Percentiles rank a stretch among this genome's conserved stretches.
phyloP scores from a whole-genome alignment of 2,329 filamentous ascomycete genomes.

The Colletotrichum spaethianum region DNA sequence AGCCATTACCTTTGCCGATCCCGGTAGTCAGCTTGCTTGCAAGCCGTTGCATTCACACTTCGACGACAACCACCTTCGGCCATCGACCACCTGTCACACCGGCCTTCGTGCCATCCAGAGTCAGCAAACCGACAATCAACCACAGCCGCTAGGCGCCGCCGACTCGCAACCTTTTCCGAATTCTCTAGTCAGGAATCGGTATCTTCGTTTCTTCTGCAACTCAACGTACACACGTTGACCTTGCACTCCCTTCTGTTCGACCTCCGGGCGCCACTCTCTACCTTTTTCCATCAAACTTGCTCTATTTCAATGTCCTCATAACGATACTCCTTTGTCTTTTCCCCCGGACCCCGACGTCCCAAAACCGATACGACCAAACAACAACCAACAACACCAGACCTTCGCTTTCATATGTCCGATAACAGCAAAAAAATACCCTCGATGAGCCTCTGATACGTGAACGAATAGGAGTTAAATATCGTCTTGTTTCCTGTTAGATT shows the following conservation, averaged over 20 bases:
- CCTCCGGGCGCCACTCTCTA: conserved; percentile 28
- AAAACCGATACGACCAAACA: conserved; percentile 37
- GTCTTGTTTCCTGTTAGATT: conserved; percentile 42
- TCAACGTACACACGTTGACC: conserved; percentile 36
- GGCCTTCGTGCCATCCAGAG: conserved; percentile 33
- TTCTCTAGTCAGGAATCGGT: conserved; percentile 48
- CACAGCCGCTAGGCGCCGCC: neutral
- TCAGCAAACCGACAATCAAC: conserved; percentile 15
- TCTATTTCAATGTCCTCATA: conserved; percentile 59
- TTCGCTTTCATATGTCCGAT: conserved; percentile 41
- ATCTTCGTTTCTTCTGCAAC: conserved; percentile 41
- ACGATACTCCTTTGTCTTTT: conserved; percentile 56
- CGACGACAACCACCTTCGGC: conserved; percentile 37
- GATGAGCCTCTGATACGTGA: conserved; percentile 59
- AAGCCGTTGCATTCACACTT: conserved; percentile 39
- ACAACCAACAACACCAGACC: conserved; percentile 37
- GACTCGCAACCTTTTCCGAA: neutral
- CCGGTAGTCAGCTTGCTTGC: conserved; percentile 43
- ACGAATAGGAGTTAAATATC: conserved; percentile 47
- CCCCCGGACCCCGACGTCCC: conserved; percentile 41
- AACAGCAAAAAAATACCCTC: conserved; percentile 42
- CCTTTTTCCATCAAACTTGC: conserved; percentile 42
- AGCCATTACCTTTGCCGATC: conserved; percentile 39
- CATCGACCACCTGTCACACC: conserved; percentile 5
- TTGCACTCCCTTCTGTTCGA: conserved; percentile 22